phyloP scores from a whole-genome alignment of 768 basidiomycete genomes.

The Russula griseocarnosa region DNA sequence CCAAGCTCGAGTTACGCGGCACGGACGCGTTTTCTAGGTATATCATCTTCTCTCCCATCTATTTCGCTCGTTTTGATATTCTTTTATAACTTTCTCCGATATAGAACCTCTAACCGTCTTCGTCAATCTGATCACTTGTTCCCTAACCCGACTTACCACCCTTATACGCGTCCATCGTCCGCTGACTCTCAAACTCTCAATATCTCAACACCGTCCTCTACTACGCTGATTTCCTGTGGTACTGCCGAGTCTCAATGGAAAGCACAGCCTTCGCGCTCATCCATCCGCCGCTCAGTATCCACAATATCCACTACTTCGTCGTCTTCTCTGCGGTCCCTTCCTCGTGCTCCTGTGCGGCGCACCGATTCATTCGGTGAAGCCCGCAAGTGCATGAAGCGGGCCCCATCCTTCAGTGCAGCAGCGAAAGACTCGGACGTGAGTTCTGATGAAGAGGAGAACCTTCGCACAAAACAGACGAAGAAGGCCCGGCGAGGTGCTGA shows the following conservation, averaged over 20 bases:
- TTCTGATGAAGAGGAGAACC: slow-evolving; percentile 24
- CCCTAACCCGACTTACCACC: slow-evolving; percentile 55
- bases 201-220: slow-evolving; percentile 32
- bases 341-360: slow-evolving; percentile 13
- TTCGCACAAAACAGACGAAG: slow-evolving; percentile 25
- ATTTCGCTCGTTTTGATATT: neutral
- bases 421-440: slow-evolving; percentile 18
- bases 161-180: slow-evolving; percentile 51
- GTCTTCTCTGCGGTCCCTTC: slow-evolving; percentile 23
- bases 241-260: slow-evolving; percentile 19
- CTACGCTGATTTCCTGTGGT: slow-evolving; percentile 26
- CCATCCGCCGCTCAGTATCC: slow-evolving; percentile 20
- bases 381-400: slow-evolving; percentile 27
- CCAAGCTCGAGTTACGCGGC: slow-evolving; percentile 45
- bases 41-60: slow-evolving; percentile 32
- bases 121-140: slow-evolving; percentile 45
- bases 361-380: slow-evolving; percentile 22
- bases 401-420: slow-evolving; percentile 24
- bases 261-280: slow-evolving; percentile 17
- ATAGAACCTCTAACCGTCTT: slow-evolving; percentile 28
- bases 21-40: slow-evolving; percentile 61
- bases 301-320: slow-evolving; percentile 25
- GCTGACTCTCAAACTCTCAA: slow-evolving; percentile 42
- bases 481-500: slow-evolving; percentile 24
- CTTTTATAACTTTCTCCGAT: slow-evolving; percentile 12